Conservation (phyloP, 2,329 filamentous ascomycete genomes). For the Fusarium papillatum region DNA sequence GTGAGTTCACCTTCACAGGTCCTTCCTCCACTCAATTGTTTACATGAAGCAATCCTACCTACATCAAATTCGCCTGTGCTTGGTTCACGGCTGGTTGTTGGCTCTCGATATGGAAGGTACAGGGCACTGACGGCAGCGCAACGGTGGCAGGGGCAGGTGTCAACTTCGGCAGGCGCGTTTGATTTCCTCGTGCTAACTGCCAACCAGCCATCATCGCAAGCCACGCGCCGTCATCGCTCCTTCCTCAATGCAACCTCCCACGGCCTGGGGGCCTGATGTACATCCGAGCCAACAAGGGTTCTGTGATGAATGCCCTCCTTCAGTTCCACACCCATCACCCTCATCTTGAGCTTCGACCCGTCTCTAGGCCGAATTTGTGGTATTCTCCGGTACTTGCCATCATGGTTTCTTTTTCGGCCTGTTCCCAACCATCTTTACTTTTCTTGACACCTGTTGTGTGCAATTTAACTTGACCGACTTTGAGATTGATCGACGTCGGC, state of each 20-base stretch:
- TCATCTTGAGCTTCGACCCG: neutral
- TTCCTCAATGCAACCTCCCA: conserved; percentile 8
- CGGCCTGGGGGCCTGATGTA: conserved; percentile 1
- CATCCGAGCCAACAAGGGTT: neutral
- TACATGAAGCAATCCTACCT: neutral
- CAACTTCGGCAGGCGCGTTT: conserved; percentile 24
- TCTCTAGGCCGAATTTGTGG: neutral
- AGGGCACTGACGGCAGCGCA: neutral
- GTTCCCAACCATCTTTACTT: conserved; percentile 2
- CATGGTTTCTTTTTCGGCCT: neutral
- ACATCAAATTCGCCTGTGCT: neutral
- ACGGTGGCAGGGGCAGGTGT: neutral
- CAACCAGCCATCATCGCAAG: conserved; percentile 8
- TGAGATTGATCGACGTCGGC: conserved; percentile 26
- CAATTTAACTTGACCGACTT: conserved; percentile 20
- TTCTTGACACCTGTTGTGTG: conserved; percentile 8
- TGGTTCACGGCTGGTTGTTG: neutral
- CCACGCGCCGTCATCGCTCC: conserved; percentile 11
- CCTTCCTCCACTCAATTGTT: neutral
- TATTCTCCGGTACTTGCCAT: neutral
- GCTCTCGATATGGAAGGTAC: neutral
- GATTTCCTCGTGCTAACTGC: conserved; percentile 26
- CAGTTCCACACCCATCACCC: neutral
- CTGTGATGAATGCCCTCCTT: neutral
- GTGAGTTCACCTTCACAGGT: neutral